Percentiles rank a stretch among this genome's conserved stretches.
Evolutionary conservation across 164 flowering plant genomes (phyloP).

Genomic region (Macadamia integrifolia): DNA sequence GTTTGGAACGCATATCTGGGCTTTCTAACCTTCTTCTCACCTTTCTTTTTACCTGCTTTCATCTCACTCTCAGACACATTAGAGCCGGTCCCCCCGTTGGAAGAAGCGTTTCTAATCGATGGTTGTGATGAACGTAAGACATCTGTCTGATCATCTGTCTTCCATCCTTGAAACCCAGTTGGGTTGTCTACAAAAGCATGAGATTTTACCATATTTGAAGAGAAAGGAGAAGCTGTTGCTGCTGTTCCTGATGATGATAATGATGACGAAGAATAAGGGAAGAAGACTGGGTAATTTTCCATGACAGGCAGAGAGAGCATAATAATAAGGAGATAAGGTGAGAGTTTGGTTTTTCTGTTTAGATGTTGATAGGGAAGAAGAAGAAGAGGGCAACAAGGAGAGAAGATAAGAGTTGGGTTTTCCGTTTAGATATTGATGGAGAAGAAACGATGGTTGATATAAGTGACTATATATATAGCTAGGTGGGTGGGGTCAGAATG

Average conservation of each 20-base stretch:
- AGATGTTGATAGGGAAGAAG: background rate
- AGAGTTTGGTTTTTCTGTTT: background rate
- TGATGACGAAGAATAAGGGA: conserved; percentile 23
- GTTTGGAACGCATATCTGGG: conserved; percentile 73
- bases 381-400: conserved; percentile 1
- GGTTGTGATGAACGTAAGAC: background rate
- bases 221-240: background rate
- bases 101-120: background rate
- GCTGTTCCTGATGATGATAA: background rate
- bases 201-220: conserved; percentile 10
- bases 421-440: conserved; percentile 3
- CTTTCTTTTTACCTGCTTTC: conserved; percentile 19
- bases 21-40: conserved; percentile 41
- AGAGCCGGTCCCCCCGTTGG: conserved; percentile 1
- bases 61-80: conserved; percentile 13
- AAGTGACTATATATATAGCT: background rate
- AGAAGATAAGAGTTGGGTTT: background rate
- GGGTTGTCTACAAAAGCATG: conserved; percentile 6
- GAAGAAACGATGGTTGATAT: background rate
- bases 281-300: conserved; percentile 31
- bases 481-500: background rate
- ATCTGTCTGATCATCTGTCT: conserved; percentile 1
- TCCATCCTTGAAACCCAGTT: conserved; percentile 22
- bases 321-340: background rate
- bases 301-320: conserved; percentile 3